These are phyloP conservation scores for Pseudevernia furfuracea DNA, from an alignment of 495 filamentous ascomycete species.

Conservation along the genomic window DNA sequence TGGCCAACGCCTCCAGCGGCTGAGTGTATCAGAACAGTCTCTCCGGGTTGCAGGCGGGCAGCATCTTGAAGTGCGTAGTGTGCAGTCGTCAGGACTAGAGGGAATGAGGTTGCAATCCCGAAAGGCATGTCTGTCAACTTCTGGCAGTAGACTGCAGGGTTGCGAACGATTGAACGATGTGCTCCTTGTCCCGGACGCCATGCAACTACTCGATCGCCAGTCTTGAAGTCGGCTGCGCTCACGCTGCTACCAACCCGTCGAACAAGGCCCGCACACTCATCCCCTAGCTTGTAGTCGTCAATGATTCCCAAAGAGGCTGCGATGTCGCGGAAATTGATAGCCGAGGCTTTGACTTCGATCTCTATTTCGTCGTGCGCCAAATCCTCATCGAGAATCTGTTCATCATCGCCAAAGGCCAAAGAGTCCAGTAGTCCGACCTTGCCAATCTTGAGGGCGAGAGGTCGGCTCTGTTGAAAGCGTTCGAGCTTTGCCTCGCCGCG, in stretches of 20 bases:
- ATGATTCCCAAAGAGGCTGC: slow-evolving; percentile 29
- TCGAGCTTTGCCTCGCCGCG: slow-evolving; percentile 16
- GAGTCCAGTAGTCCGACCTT: slow-evolving; percentile 26
- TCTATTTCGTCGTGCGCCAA: slow-evolving; percentile 29
- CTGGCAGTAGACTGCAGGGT: slow-evolving; percentile 23
- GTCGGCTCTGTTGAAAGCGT: slow-evolving; percentile 21
- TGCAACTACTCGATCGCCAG: slow-evolving; percentile 25
- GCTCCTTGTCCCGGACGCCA: slow-evolving; percentile 28
- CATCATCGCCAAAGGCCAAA: slow-evolving; percentile 24
- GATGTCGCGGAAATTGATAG: slow-evolving; percentile 33
- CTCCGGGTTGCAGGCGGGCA: slow-evolving; percentile 29
- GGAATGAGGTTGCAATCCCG: slow-evolving; percentile 29
- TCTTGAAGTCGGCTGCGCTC: slow-evolving; percentile 16
- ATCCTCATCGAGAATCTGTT: slow-evolving; percentile 21
- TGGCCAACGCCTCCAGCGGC: slow-evolving; percentile 34
- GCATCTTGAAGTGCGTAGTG: slow-evolving; percentile 32
- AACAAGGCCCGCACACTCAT: slow-evolving; percentile 28
- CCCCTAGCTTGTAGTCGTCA: slow-evolving; percentile 28
- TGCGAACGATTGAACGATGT: slow-evolving; percentile 26
- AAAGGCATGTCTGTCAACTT: slow-evolving; percentile 23
- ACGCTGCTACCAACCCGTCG: slow-evolving; percentile 21
- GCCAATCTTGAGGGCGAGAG: slow-evolving; percentile 24
- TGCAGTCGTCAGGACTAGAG: slow-evolving; percentile 32
- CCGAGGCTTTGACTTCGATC: slow-evolving; percentile 29
- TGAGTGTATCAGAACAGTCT: slow-evolving; percentile 38